Evolutionary conservation across 208 protist species (phyloP), one percentile per base, ranked within the genome.

Genomic region (Leishmania martiniquensis): DNA sequence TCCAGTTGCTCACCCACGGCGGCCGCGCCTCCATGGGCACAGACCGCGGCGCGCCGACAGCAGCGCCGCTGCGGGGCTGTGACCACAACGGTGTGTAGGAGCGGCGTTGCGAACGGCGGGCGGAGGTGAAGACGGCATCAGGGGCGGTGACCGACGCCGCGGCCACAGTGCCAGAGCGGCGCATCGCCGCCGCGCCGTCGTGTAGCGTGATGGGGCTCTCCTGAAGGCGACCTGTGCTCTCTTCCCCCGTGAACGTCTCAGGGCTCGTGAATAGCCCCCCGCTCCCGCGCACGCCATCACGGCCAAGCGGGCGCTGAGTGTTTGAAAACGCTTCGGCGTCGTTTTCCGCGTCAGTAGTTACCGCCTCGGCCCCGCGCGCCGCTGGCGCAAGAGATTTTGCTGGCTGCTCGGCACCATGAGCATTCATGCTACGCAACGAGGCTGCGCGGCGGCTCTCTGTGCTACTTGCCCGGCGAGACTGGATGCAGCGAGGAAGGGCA

Each of bases 1-100:
- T 65, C 67, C 52, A 83, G 25, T 59, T 44, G 2, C n/a, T 37
- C 42, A 79, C 74, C 79, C 79, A 83, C 47, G 79, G 79, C 49
- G 79, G 79, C 4, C 74, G 73, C 69, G 60, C 45, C 22, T 51
- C 69, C 1, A 78, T 66, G 22, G 79, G 69, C 7, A 76, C 34
- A 1, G 54, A 6, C 45, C 63, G 79, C 65, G 29, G 20, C 39
- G 20, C 39, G 32, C 17, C 39, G 25, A 25, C 42, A 17, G 42
- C 13, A n/a, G 34, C 51, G 34, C 47, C 29, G 51, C 34, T n/a
- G 34, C 65, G 77, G 44, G 63, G 42, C 1, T 62, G 2, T 22
- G 63, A 44, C n/a, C 7, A 44, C 39, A 62, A 74, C 29, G 47
- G 49, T 52, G 73, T 47, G 55, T 12, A 49, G 32, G 72, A 71